Conservation (phyloP, 73 alveolate genomes). For the Paramecium tetraurelia region DNA sequence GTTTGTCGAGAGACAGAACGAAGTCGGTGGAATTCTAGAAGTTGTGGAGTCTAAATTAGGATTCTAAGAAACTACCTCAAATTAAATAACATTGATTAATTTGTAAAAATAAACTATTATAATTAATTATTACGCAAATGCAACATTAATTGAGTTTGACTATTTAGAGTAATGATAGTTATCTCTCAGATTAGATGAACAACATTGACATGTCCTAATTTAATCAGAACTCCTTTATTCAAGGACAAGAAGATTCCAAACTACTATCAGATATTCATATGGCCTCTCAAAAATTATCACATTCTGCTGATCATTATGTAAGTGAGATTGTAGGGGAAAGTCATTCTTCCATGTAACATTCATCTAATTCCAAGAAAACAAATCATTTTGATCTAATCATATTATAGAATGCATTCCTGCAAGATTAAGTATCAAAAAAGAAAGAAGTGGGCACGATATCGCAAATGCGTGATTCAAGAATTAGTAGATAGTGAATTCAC, state of each 20-base stretch:
- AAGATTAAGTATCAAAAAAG: neutral
- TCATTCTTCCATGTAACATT: neutral
- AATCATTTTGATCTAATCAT: neutral
- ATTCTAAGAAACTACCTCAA: neutral
- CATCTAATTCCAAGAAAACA: neutral
- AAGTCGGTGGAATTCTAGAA: neutral
- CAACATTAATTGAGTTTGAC: neutral
- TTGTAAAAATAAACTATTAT: neutral
- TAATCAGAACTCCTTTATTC: neutral
- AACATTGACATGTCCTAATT: neutral
- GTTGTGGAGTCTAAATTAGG: neutral
- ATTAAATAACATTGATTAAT: neutral
- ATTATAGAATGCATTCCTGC: neutral
- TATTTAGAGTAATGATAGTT: neutral
- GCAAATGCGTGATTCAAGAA: conserved; percentile 17
- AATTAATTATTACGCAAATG: neutral
- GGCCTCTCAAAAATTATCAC: neutral
- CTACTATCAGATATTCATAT: neutral
- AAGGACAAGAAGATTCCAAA: neutral
- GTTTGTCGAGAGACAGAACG: neutral
- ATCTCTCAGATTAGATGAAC: neutral
- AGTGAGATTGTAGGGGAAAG: neutral
- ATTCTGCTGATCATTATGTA: neutral
- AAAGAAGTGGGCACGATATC: conserved; percentile 7
- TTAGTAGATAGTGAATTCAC: conserved; percentile 17